These are phyloP conservation scores for Cordyceps cicadae DNA, from an alignment of 2,329 filamentous ascomycete genomes.

Conservation along the genomic window DNA sequence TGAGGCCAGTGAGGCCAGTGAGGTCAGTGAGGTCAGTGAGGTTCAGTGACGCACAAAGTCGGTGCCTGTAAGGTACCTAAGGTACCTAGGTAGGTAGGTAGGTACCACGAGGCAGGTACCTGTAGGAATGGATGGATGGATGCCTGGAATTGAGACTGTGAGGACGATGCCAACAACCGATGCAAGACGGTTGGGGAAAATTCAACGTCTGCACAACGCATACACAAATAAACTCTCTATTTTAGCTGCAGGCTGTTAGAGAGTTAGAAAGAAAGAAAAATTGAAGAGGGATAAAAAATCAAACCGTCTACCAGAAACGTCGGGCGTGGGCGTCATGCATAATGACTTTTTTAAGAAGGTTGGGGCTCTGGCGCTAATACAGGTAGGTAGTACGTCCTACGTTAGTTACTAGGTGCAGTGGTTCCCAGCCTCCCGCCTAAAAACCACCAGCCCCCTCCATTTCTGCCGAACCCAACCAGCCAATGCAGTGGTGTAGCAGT, in stretches of 20 bases:
- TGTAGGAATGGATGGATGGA: too few species aligned
- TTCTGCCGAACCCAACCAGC: neutral
- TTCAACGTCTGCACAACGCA: neutral
- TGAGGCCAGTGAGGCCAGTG: too few species aligned
- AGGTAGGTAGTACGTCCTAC: too few species aligned
- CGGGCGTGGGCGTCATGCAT: conserved; percentile 23
- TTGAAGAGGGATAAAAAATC: conserved; percentile 3
- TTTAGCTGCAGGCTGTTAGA: neutral
- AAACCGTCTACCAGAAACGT: conserved; percentile 14
- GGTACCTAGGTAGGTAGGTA: too few species aligned
- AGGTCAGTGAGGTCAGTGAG: too few species aligned
- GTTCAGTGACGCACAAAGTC: neutral
- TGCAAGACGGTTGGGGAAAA: neutral
- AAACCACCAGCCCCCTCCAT: conserved; percentile 11
- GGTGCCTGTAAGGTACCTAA: too few species aligned
- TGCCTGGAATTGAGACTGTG: neutral
- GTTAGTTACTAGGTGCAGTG: neutral
- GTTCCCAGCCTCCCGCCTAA: conserved; percentile 27
- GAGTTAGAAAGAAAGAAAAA: neutral
- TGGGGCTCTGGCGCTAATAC: conserved; percentile 14
- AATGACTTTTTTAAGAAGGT: conserved; percentile 21
- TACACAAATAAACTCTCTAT: neutral
- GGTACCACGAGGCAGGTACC: too few species aligned
- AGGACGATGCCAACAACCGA: neutral
- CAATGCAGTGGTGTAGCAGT: neutral